Base-by-base conservation (phyloP, 768 basidiomycete genomes). In the Clitopilus hobsonii region DNA sequence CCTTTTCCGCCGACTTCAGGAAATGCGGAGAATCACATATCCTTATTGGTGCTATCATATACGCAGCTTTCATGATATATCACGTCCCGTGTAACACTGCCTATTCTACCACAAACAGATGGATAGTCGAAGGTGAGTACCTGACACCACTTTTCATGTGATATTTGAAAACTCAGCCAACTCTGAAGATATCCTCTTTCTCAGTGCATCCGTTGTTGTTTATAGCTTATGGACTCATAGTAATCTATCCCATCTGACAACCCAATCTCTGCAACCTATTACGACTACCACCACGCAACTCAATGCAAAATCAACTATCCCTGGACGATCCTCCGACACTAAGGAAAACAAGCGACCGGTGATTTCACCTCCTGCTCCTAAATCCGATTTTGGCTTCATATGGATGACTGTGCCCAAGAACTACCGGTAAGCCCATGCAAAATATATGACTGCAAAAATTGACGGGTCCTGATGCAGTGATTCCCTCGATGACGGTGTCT, bases 331-430 rank as follows among this genome's bases (percentile, higher is more conserved):
- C 38, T 20, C 65, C 8, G 85, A 86, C 22, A 51, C 59, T 52
- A 79, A 78, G 30, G 83, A 85, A 10, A 60, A 45, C 41, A 45
- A 45, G 41, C 16, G 22, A 18, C 22, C 41, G 2, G 18, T 11
- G 18, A 23, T 45, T 6, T 20, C 41, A 20, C 4, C 61, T 26
- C 56, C 62, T 25, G 60, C 61, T 51, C 72, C 71, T 56, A 82
- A 78, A 69, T 71, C 73, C 22, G 79, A 82, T 62, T 82, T 84
- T 54, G 84, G 85, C 28, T 89, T 84, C 63, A 79, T 93, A 23
- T 94, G 90, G 90, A 93, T 94, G 91, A 88, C 91, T 14, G 89
- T 91, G 4, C 87, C 89, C 0, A 91, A 91, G 69, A 91, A 94
- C 63, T 94, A 90, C 65, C 78, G 91, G 89, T 88, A 59, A 16